phyloP scores from a whole-genome alignment of 2,329 filamentous ascomycete species.

The Aspergillus flavus region DNA sequence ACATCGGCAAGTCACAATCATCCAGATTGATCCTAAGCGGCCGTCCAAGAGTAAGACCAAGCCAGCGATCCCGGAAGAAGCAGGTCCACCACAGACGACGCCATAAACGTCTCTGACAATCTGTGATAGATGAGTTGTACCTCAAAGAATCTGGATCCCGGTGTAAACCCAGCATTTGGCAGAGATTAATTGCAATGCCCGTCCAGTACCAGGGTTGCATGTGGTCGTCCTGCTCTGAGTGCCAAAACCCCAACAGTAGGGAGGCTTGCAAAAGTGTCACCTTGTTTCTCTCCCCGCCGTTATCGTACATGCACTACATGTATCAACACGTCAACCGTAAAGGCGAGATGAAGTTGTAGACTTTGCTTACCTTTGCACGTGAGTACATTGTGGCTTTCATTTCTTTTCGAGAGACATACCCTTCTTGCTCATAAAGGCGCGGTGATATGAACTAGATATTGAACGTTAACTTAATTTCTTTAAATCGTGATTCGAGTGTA shows the following conservation, averaged over 20 bases:
- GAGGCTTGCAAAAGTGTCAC: slow-evolving; percentile 48
- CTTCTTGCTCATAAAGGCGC: slow-evolving; percentile 30
- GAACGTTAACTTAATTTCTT: background rate
- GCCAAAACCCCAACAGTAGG: slow-evolving; percentile 48
- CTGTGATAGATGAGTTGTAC: slow-evolving; percentile 23
- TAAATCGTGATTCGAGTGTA: too few species aligned
- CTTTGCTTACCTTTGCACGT: slow-evolving; percentile 35
- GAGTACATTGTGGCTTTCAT: slow-evolving; percentile 42
- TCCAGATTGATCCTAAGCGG: slow-evolving; percentile 43
- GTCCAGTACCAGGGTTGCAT: slow-evolving; percentile 51
- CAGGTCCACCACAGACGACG: slow-evolving; percentile 47
- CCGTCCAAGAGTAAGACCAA: slow-evolving; percentile 42
- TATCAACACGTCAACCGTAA: background rate
- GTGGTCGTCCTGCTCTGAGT: slow-evolving; percentile 45
- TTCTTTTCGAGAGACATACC: slow-evolving; percentile 34
- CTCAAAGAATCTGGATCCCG: slow-evolving; percentile 26
- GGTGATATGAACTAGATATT: slow-evolving; percentile 27
- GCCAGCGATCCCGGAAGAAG: slow-evolving; percentile 45
- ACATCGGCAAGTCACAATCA: slow-evolving; percentile 40
- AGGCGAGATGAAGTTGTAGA: slow-evolving; percentile 16
- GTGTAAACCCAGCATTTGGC: slow-evolving; percentile 49
- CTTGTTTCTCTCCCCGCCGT: slow-evolving; percentile 43
- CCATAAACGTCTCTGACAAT: slow-evolving; percentile 33
- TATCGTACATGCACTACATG: slow-evolving; percentile 28
- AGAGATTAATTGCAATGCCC: slow-evolving; percentile 47